Conservation (phyloP, 202 grass and related monocot genomes). For the Panicum virgatum region DNA sequence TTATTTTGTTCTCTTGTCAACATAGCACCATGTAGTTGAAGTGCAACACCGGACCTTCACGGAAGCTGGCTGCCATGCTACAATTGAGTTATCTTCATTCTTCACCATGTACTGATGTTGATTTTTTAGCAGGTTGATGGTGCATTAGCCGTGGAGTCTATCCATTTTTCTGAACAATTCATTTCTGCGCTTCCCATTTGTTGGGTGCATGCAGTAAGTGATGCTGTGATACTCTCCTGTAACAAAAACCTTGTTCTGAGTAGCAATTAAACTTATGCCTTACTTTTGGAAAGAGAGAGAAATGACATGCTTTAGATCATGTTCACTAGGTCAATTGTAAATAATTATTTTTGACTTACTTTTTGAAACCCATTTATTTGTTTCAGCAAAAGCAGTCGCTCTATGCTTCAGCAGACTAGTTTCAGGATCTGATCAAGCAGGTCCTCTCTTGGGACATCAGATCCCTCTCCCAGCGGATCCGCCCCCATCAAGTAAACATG, state of each 20-base stretch:
- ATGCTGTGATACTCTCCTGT: neutral
- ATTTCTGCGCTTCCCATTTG: constrained; percentile 57
- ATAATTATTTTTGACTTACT: constrained; percentile 12
- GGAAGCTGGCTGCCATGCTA: neutral
- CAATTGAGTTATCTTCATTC: neutral
- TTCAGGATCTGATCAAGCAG: constrained; percentile 72
- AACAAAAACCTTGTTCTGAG: neutral
- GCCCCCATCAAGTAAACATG: constrained; percentile 54
- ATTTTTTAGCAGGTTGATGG: constrained; percentile 56
- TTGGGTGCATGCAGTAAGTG: constrained; percentile 74
- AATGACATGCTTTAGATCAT: neutral
- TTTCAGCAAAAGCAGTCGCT: constrained; percentile 70
- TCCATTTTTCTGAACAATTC: constrained; percentile 65
- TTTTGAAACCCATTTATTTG: constrained; percentile 32
- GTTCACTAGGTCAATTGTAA: neutral
- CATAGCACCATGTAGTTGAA: neutral
- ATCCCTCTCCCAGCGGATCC: constrained; percentile 71
- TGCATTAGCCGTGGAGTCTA: constrained; percentile 63
- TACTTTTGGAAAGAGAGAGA: neutral
- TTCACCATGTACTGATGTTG: neutral
- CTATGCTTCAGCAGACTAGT: constrained; percentile 68
- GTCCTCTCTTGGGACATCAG: constrained; percentile 93
- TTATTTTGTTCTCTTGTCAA: neutral
- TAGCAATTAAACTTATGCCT: neutral
- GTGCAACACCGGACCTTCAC: neutral